Percentiles rank a stretch among this genome's conserved stretches.
Evolutionary conservation across 2,329 filamentous ascomycete species (phyloP).

Genomic region (Fusarium incarnatum): DNA sequence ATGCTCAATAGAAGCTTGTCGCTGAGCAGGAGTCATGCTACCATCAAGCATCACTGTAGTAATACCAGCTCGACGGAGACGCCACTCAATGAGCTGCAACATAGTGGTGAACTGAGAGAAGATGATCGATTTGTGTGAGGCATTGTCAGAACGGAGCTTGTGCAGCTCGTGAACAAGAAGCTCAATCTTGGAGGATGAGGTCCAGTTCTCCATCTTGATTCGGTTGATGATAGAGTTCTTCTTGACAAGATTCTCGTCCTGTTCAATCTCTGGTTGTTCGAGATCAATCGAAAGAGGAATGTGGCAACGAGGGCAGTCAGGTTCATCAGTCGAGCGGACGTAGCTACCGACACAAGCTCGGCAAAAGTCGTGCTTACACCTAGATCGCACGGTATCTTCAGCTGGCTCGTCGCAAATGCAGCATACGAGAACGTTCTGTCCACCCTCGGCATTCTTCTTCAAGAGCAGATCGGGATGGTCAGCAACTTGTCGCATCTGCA

Average conservation of each 20-base stretch:
- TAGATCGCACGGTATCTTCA: constrained; percentile 92
- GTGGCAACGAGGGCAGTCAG: constrained; percentile 91
- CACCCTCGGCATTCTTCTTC: constrained; percentile 86
- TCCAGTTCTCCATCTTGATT: constrained; percentile 99
- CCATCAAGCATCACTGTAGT: constrained; percentile 98
- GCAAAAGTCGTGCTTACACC: constrained; percentile 84
- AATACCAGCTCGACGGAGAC: constrained; percentile 93
- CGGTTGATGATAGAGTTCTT: constrained; percentile 98
- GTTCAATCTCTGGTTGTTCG: constrained; percentile 94
- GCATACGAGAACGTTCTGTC: constrained; percentile 91
- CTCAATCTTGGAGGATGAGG: constrained; percentile 97
- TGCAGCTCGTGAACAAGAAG: constrained; percentile 94
- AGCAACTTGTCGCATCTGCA: constrained; percentile 98
- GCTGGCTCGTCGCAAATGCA: constrained; percentile 96
- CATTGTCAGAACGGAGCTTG: constrained; percentile 89
- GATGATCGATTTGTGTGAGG: constrained; percentile 95
- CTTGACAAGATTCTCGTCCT: constrained; percentile 87
- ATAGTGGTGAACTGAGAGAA: constrained; percentile 98
- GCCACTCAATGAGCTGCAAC: constrained; percentile 97
- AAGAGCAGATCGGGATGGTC: constrained; percentile 95
- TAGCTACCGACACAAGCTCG: constrained; percentile 61
- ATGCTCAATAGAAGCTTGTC: constrained; percentile 92
- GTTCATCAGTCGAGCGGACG: constrained; percentile 79
- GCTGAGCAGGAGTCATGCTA: constrained; percentile 93
- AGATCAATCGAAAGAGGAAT: constrained; percentile 91